A percentile compares a stretch with the other conserved stretches of the same genome.
Evolutionary conservation across 257 asterid genomes (phyloP).

Genomic region (Solanum lycopersicoides): DNA sequence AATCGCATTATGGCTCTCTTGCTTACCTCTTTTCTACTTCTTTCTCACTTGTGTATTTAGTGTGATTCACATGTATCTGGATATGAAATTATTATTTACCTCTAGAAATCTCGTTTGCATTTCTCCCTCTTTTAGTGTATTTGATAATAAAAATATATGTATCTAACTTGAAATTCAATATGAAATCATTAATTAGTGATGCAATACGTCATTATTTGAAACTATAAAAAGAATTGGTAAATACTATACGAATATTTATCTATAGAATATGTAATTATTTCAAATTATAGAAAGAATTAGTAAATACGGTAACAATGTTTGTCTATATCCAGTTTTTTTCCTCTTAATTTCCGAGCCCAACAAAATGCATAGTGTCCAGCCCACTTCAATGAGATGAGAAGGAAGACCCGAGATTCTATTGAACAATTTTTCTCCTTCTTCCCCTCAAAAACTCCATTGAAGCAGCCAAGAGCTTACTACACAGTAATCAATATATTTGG

Average conservation of each 20-base stretch:
- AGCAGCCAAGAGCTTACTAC: not conserved
- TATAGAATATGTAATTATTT: too few relatives aligned
- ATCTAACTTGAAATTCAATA: not conserved
- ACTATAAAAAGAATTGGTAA: not conserved
- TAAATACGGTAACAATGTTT: too few relatives aligned
- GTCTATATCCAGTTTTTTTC: too few relatives aligned
- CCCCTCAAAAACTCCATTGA: not conserved
- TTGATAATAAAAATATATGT: too few relatives aligned
- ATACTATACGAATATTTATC: too few relatives aligned
- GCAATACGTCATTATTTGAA: too few relatives aligned
- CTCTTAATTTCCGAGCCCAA: not conserved
- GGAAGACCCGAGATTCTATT: not conserved
- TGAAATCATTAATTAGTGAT: not conserved
- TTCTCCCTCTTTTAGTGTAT: not conserved
- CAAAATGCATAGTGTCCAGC: not conserved
- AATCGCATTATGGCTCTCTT: rapidly evolving
- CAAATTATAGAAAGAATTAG: not conserved
- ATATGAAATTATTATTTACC: too few relatives aligned
- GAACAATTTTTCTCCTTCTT: not conserved
- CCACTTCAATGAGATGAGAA: not conserved
- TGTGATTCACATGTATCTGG: too few relatives aligned
- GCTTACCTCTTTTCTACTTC: not conserved
- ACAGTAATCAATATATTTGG: not conserved
- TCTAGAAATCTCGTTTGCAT: not conserved
- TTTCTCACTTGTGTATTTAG: rapidly evolving